Evolutionary conservation across 78 protist species (phyloP).

Genomic region (Cavenderia fasciculata): DNA sequence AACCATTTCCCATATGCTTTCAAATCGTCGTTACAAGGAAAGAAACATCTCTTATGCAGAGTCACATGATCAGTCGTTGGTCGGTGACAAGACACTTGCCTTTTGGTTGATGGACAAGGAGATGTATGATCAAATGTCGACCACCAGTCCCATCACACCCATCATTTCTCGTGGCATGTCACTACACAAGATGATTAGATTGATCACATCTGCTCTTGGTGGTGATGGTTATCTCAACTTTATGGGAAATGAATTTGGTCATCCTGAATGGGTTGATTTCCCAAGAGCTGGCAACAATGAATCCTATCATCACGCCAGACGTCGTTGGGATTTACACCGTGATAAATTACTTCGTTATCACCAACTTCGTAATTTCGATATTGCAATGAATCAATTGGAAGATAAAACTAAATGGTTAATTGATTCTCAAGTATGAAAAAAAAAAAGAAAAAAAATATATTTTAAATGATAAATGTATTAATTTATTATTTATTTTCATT

Average conservation of each 20-base stretch:
- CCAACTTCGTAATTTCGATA: constrained; percentile 68
- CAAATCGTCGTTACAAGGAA: constrained; percentile 92
- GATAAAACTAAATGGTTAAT: constrained; percentile 62
- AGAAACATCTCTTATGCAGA: constrained; percentile 93
- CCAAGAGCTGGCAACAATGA: constrained; percentile 96
- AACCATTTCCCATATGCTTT: constrained; percentile 80
- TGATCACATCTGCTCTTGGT: constrained; percentile 91
- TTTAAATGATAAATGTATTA: constrained; percentile 28
- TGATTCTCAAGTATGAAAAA: constrained; percentile 23
- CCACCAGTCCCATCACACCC: constrained; percentile 27
- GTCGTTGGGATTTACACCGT: constrained; percentile 88
- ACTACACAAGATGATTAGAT: constrained; percentile 93
- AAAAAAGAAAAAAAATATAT: no score
- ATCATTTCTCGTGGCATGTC: constrained; percentile 94
- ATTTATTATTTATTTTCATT: not conserved
- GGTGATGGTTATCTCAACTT: constrained; percentile 97
- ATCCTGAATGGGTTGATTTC: constrained; percentile 99
- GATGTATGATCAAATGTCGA: constrained; percentile 87
- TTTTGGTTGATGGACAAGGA: constrained; percentile 98
- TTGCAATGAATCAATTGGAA: constrained; percentile 73
- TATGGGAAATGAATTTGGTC: constrained; percentile 99
- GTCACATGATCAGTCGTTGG: constrained; percentile 95
- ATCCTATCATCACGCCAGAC: constrained; percentile 86
- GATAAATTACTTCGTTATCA: constrained; percentile 81
- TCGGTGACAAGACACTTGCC: constrained; percentile 97